Conservation (phyloP, 2,329 filamentous ascomycete species). For the Cladophialophora carrionii region DNA sequence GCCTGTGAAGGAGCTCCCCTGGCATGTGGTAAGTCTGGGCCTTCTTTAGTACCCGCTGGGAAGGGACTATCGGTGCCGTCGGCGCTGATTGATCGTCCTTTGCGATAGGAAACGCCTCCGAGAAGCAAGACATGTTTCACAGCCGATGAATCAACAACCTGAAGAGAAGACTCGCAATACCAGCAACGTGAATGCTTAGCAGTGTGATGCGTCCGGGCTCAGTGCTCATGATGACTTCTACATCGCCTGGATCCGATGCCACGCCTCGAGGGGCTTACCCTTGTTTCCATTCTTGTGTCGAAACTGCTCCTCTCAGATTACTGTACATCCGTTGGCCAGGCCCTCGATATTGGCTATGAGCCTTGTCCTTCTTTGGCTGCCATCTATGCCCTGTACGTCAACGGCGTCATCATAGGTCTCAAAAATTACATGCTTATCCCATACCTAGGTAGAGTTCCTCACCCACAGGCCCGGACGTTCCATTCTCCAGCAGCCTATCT, state of each 20-base stretch:
- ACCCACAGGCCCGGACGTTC: constrained; percentile 32
- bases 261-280: background rate
- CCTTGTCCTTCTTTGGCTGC: constrained; percentile 1
- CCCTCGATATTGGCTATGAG: background rate
- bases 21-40: background rate
- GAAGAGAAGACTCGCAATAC: background rate
- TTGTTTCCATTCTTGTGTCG: background rate
- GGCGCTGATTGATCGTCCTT: background rate
- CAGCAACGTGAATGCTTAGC: background rate
- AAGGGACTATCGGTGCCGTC: background rate
- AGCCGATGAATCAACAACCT: background rate
- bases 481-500: no score
- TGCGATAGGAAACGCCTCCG: constrained; percentile 8
- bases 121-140: constrained; percentile 1
- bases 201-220: background rate
- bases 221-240: background rate
- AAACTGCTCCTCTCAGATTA: background rate
- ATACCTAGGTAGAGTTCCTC: constrained; percentile 39
- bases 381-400: constrained; percentile 41
- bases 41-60: background rate
- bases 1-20: background rate
- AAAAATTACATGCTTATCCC: constrained; percentile 30
- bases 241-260: background rate
- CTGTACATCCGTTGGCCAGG: background rate
- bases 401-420: constrained; percentile 42